A percentile compares a stretch with the other conserved stretches of the same genome.
Evolutionary conservation across 2,329 filamentous ascomycete species (phyloP).

Genomic region (Trichoderma endophyticum): DNA sequence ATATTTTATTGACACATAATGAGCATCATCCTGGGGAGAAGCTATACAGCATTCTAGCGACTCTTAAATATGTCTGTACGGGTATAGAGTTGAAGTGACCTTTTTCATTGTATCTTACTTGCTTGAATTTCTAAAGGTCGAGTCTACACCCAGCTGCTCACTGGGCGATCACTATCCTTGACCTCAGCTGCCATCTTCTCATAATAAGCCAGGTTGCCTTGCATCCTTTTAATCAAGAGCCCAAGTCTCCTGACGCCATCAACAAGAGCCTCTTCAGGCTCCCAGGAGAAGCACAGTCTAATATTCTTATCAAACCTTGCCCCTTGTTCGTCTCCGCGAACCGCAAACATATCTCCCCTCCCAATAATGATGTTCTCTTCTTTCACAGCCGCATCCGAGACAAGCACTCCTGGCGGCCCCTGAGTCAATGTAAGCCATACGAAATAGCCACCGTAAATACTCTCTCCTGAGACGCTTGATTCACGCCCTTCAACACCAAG

Average conservation of each 20-base stretch:
- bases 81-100: not conserved
- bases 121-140: not conserved
- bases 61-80: not conserved
- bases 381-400: slow-evolving; percentile 55
- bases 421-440: slow-evolving; percentile 70
- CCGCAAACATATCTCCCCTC: slow-evolving; percentile 67
- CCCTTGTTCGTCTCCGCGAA: slow-evolving; percentile 53
- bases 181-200: slow-evolving; percentile 10
- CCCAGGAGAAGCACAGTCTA: slow-evolving; percentile 71
- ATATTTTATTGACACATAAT: not conserved
- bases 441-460: slow-evolving; percentile 77
- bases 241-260: slow-evolving; percentile 67
- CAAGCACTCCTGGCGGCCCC: slow-evolving; percentile 47
- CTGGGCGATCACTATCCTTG: not conserved
- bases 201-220: slow-evolving; percentile 30
- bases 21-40: not conserved
- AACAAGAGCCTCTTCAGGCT: slow-evolving; percentile 60
- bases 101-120: not conserved
- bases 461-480: slow-evolving; percentile 38
- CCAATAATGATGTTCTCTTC: slow-evolving; percentile 68
- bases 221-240: slow-evolving; percentile 38
- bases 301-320: slow-evolving; percentile 58
- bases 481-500: slow-evolving; percentile 52
- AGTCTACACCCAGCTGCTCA: not conserved
- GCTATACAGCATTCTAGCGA: not conserved